Conservation (phyloP, 345 rosid genomes). For the Cardamine occulta region DNA sequence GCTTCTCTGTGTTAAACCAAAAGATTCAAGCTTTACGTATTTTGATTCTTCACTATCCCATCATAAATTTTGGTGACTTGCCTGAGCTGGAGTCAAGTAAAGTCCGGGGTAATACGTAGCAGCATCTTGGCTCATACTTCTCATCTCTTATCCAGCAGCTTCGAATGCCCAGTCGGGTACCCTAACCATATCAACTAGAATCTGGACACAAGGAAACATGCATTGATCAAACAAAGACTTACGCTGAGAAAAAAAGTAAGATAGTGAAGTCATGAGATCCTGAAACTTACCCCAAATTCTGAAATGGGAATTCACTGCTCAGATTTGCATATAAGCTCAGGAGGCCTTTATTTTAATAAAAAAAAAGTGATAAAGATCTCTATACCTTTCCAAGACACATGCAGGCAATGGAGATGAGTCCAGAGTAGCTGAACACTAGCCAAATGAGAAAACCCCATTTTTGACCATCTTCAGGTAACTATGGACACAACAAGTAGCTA, state of each 20-base stretch:
- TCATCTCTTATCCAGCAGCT: slow-evolving; percentile 95
- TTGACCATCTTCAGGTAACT: slow-evolving; percentile 92
- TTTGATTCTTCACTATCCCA: not conserved
- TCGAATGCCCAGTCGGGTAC: slow-evolving; percentile 97
- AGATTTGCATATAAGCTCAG: slow-evolving; percentile 5
- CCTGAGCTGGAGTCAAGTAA: slow-evolving; percentile 69
- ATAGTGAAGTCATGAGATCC: slow-evolving; percentile 24
- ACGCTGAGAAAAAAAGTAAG: not conserved
- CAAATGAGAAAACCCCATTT: slow-evolving; percentile 94
- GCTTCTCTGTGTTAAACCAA: slow-evolving; percentile 68
- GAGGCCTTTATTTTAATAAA: not conserved
- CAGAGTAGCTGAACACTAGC: slow-evolving; percentile 83
- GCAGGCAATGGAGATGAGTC: slow-evolving; percentile 71
- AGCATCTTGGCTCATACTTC: slow-evolving; percentile 84
- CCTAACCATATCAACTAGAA: slow-evolving; percentile 83
- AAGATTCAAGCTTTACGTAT: slow-evolving; percentile 17
- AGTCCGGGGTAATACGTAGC: slow-evolving; percentile 87
- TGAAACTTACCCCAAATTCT: slow-evolving; percentile 74
- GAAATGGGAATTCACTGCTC: slow-evolving; percentile 83
- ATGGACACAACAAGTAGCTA: slow-evolving; percentile 4
- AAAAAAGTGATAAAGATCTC: not conserved
- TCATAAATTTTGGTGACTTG: not conserved
- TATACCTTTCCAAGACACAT: slow-evolving; percentile 70
- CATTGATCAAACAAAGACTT: not conserved
- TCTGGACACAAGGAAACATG: slow-evolving; percentile 49